Base-by-base conservation (phyloP, 345 rosid species). In the Salix arbutifolia region DNA sequence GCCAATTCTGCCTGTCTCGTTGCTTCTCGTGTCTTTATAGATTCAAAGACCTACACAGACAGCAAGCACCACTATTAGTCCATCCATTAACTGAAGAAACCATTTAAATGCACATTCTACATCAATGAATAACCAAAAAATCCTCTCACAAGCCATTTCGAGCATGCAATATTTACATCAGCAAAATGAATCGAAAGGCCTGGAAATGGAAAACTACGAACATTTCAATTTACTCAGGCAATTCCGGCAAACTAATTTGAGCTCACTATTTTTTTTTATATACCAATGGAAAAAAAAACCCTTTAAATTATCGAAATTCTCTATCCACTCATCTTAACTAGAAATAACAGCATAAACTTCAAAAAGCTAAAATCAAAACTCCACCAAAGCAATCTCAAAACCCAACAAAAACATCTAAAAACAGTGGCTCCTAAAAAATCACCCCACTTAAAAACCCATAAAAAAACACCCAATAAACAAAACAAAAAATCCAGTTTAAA, bases 21-120 rank as follows among this genome's bases (percentile, higher is more conserved):
- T 81, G 90, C 95, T 75, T 96, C 99, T 81, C 84, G 89, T 72
- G 88, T 89, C 88, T 91, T 91, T 58, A 92, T 85, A 35, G 75
- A 40, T 80, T 93, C 97, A 91, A 96, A 93, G 26, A 86, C 91
- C 99, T 93, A 62, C 69, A 79, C 14, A 48, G 79, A 72, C 71
- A 72, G 16, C n/a, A 38, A 78, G 21, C 58, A n/a, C 17, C 69
- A 19, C 61, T 28, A 8, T 16, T 26, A 44, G 21, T 28, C 1
- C 19, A 35, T 28, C 9, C 28, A 35, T 48, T 33, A 31, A 62
- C 53, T 70, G 12, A 46, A 33, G 75, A 42, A 6, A 17, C 67
- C 33, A 25, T 25, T 72, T 9, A 60, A 38, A 58, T 42, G 23
- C 14, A 16, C 48, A 25, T 72, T 72, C 16, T n/a, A n/a, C 40